Evolutionary conservation across 768 basidiomycete genomes (phyloP).

Genomic region (Lentinus brumalis): DNA sequence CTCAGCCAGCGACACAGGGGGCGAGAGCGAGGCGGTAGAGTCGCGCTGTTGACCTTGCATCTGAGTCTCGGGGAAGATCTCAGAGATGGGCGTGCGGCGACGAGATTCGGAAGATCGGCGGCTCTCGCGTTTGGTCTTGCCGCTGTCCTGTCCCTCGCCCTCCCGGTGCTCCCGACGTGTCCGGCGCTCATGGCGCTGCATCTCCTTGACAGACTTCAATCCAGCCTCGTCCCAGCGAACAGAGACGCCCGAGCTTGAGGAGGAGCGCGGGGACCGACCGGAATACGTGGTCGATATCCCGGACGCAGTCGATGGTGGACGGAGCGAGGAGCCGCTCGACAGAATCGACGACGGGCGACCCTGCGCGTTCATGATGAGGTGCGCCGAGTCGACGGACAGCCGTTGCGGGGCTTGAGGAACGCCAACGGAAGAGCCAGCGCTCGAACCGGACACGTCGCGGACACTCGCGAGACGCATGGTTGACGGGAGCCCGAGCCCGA

Average conservation of each 20-base stretch:
- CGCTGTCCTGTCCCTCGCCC: conserved; percentile 22
- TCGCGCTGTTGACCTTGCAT: conserved; percentile 13
- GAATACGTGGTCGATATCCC: conserved; percentile 39
- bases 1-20: conserved; percentile 10
- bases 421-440: conserved; percentile 14
- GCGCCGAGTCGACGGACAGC: conserved; percentile 37
- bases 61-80: conserved; percentile 57
- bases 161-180: conserved; percentile 34
- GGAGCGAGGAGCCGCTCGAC: conserved; percentile 46
- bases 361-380: conserved; percentile 34
- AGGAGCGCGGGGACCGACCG: conserved; percentile 40
- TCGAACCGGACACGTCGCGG: conserved; percentile 23
- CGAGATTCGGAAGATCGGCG: conserved; percentile 51
- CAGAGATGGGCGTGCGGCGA: conserved; percentile 53
- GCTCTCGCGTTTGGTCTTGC: conserved; percentile 41
- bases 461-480: conserved; percentile 26
- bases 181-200: conserved; percentile 31
- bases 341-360: conserved; percentile 41
- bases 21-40: conserved; percentile 12
- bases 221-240: conserved; percentile 56
- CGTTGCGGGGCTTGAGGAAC: conserved; percentile 22
- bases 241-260: conserved; percentile 37
- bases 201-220: conserved; percentile 50
- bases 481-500: conserved; percentile 65
- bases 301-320: conserved; percentile 48